phyloP scores from a whole-genome alignment of 305 asterid genomes.

The Lippia alba region DNA sequence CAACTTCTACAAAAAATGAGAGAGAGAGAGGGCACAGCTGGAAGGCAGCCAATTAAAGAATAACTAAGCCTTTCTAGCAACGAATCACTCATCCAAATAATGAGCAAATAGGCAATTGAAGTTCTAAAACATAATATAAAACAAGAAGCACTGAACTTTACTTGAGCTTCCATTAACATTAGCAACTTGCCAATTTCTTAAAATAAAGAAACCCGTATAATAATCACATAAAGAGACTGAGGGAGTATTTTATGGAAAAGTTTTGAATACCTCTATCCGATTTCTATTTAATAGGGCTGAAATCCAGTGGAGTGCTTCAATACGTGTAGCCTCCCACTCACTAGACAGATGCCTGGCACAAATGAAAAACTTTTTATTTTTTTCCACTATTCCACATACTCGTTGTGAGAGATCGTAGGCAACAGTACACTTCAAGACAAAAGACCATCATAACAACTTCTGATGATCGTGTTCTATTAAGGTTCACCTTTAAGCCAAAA shows the following conservation, averaged over 20 bases:
- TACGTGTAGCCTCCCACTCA: constrained; percentile 98
- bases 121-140: not conserved
- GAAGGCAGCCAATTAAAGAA: not conserved
- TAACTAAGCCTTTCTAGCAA: not conserved
- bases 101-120: not conserved
- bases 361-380: constrained; percentile 21
- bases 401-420: constrained; percentile 7
- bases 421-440: constrained; percentile 20
- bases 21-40: not conserved
- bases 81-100: not conserved
- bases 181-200: constrained; percentile 15
- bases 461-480: constrained; percentile 16
- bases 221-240: constrained; percentile 20
- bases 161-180: not conserved
- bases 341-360: constrained; percentile 81
- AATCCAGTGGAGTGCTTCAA: constrained; percentile 97
- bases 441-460: constrained; percentile 26
- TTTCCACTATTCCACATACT: constrained; percentile 16
- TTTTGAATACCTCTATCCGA: constrained; percentile 69
- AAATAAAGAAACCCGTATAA: constrained; percentile 4
- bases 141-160: not conserved
- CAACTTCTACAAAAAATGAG: not conserved
- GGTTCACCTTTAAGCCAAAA: constrained; percentile 24
- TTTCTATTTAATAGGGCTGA: constrained; percentile 72
- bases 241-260: constrained; percentile 16